Percentiles rank a stretch among this genome's conserved stretches.
Conservation (phyloP, 2,329 filamentous ascomycete genomes). For the Pyricularia pennisetigena region DNA sequence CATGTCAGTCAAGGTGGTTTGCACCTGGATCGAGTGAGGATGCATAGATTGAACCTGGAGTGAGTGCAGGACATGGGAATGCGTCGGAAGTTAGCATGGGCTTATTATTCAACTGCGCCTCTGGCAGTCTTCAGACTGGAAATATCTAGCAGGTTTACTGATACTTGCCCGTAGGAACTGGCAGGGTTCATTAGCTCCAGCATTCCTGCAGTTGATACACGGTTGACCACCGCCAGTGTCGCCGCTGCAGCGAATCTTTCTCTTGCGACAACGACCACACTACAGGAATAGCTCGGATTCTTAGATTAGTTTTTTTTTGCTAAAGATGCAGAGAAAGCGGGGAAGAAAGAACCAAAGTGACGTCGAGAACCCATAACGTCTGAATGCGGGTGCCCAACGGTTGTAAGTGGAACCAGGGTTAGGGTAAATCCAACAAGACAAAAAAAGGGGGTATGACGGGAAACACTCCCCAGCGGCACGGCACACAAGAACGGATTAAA, state of each 20-base stretch:
- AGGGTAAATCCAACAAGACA: not conserved
- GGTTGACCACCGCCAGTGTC: constrained; percentile 65
- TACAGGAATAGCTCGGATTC: constrained; percentile 25
- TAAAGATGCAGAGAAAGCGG: not conserved
- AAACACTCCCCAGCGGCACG: not conserved
- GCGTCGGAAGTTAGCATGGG: not conserved
- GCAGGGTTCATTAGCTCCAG: constrained; percentile 56
- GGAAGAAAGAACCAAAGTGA: not conserved
- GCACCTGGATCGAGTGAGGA: not conserved
- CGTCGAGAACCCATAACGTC: not conserved
- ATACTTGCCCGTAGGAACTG: constrained; percentile 66
- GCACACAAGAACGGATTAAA: not conserved
- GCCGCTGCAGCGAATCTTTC: constrained; percentile 92
- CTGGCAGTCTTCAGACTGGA: not conserved
- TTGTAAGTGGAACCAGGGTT: not conserved
- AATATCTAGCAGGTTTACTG: not conserved
- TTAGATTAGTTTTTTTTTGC: not conserved
- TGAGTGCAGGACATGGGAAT: not conserved
- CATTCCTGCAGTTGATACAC: constrained; percentile 75
- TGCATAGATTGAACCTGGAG: not conserved
- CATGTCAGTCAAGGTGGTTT: not conserved
- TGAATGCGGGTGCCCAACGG: not conserved
- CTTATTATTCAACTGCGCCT: too few species aligned
- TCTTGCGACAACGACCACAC: constrained; percentile 83
- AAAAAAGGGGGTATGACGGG: not conserved